Conservation (phyloP, 2,329 filamentous ascomycete species). For the Trichoderma sp. region DNA sequence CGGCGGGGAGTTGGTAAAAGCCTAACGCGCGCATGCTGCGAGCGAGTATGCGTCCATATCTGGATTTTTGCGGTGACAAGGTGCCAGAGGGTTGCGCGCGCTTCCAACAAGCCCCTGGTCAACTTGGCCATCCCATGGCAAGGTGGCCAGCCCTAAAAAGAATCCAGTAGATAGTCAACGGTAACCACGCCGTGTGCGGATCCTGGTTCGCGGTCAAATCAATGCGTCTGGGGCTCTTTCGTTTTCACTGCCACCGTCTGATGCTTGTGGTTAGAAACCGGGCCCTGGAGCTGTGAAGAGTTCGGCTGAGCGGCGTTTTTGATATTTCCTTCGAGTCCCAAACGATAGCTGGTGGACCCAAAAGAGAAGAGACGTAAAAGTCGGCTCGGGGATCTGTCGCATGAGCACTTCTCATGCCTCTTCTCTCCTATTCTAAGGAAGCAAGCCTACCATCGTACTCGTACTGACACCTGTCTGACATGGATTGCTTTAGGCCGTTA, state of each 20-base stretch:
- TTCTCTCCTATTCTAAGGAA: not conserved
- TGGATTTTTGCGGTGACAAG: not conserved
- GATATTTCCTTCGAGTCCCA: not conserved
- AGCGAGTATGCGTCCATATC: not conserved
- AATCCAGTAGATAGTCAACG: not conserved
- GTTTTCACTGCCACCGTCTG: not conserved
- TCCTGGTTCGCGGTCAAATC: not conserved
- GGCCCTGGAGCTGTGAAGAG: not conserved
- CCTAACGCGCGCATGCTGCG: not conserved
- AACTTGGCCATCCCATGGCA: not conserved
- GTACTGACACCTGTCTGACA: not conserved
- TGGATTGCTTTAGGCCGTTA: not conserved
- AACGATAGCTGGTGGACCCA: not conserved
- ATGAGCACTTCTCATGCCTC: not conserved
- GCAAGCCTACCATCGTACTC: not conserved
- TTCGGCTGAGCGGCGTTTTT: not conserved
- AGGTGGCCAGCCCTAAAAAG: not conserved
- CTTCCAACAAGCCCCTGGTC: constrained; percentile 6
- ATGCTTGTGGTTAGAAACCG: not conserved
- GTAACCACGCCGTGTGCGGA: not conserved
- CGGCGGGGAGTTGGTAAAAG: not conserved
- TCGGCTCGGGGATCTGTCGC: not conserved
- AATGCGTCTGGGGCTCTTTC: not conserved
- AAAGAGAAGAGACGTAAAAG: not conserved
- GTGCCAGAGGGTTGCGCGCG: constrained; percentile 3